Evolutionary conservation across 345 rosid species (phyloP).

Genomic region (Euphorbia tirucalli): DNA sequence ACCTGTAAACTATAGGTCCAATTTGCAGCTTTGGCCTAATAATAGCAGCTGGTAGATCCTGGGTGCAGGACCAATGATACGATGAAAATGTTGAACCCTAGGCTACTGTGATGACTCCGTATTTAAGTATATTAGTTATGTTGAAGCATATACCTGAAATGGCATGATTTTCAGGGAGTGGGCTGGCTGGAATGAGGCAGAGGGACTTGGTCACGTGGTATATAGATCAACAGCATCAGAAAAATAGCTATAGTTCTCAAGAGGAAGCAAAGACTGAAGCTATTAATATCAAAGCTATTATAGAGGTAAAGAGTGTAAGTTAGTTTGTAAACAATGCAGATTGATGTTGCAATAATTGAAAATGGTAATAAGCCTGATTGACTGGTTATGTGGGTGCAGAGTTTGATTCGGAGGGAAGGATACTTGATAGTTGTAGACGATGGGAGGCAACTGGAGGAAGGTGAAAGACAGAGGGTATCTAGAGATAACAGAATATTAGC

Average conservation of each 20-base stretch:
- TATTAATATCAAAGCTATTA: slow-evolving; percentile 62
- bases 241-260: slow-evolving; percentile 62
- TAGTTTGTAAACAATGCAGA: neutral
- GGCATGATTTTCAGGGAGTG: slow-evolving; percentile 46
- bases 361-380: neutral
- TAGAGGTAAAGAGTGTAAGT: slow-evolving; percentile 54
- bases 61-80: no score
- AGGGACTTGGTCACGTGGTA: slow-evolving; percentile 84
- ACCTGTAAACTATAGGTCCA: no score
- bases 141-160: no score
- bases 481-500: slow-evolving; percentile 80
- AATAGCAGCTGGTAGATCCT: no score
- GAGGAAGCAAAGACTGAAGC: slow-evolving; percentile 71
- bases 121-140: no score
- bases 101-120: no score
- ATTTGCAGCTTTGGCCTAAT: no score
- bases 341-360: neutral
- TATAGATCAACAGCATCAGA: slow-evolving; percentile 82
- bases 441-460: slow-evolving; percentile 51
- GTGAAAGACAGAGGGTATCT: slow-evolving; percentile 39
- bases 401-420: slow-evolving; percentile 84
- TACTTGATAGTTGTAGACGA: slow-evolving; percentile 77
- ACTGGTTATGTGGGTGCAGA: slow-evolving; percentile 40
- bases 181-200: slow-evolving; percentile 82
- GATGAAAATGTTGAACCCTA: no score